Conservation (phyloP, 768 basidiomycete genomes). For the Boletellus sp. region DNA sequence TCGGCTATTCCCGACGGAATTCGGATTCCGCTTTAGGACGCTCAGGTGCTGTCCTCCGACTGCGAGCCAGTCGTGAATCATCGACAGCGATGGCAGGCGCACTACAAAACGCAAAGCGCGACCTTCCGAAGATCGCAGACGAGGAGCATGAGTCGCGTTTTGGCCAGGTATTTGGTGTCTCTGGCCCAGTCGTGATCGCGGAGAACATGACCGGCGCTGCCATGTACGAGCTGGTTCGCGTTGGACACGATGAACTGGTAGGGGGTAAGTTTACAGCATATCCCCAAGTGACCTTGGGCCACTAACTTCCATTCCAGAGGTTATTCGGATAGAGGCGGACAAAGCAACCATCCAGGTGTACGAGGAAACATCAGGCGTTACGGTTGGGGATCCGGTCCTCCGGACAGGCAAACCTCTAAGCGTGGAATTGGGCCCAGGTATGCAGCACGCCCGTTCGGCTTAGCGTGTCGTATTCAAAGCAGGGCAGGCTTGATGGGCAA, state of each 20-base stretch:
- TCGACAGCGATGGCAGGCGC: slow-evolving; percentile 77
- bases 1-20: slow-evolving; percentile 25
- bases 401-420: slow-evolving; percentile 97
- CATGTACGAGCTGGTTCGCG: slow-evolving; percentile 97
- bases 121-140: slow-evolving; percentile 85
- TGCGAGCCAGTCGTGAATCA: slow-evolving; percentile 8
- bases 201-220: slow-evolving; percentile 93
- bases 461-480: background rate
- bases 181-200: slow-evolving; percentile 97
- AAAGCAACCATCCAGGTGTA: slow-evolving; percentile 99
- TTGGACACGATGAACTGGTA: slow-evolving; percentile 97
- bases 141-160: slow-evolving; percentile 86
- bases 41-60: background rate
- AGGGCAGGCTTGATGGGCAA: slow-evolving; percentile 92
- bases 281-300: background rate
- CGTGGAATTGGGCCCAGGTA: slow-evolving; percentile 96
- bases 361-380: slow-evolving; percentile 98
- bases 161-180: slow-evolving; percentile 91
- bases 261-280: slow-evolving; percentile 61
- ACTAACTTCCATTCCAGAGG: slow-evolving; percentile 59
- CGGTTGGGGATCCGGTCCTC: slow-evolving; percentile 96
- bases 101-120: slow-evolving; percentile 83
- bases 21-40: slow-evolving; percentile 30
- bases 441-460: slow-evolving; percentile 17
- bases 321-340: slow-evolving; percentile 97